Conservation (phyloP, 257 asterid genomes). For the Capsicum chinense region DNA sequence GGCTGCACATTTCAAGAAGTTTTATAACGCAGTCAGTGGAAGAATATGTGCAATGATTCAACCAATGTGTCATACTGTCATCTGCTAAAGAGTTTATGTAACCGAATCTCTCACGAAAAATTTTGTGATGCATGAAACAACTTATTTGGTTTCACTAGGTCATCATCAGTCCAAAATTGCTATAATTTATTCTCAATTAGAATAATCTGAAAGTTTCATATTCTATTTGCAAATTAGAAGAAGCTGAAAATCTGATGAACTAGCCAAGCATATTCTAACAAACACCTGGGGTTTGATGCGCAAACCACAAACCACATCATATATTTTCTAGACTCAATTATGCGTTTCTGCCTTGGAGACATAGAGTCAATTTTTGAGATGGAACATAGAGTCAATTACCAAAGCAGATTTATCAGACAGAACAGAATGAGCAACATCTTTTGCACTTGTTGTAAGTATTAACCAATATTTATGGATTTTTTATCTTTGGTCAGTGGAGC, state of each 20-base stretch:
- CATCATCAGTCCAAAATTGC: background rate
- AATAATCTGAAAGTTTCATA: background rate
- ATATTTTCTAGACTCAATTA: background rate
- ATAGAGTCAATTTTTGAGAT: background rate
- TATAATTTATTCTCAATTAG: background rate
- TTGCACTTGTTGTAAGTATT: slow-evolving; percentile 44
- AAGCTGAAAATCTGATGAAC: slow-evolving; percentile 12
- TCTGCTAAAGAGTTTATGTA: slow-evolving; percentile 10
- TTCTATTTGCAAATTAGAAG: background rate
- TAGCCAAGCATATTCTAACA: slow-evolving; percentile 7
- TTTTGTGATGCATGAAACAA: slow-evolving; percentile 12
- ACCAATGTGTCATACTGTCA: background rate
- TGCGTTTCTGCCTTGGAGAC: background rate
- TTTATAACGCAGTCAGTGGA: background rate
- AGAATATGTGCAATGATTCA: slow-evolving; percentile 5
- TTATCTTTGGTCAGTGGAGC: background rate
- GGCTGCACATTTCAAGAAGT: background rate
- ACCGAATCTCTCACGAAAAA: slow-evolving; percentile 4
- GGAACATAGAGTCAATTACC: slow-evolving; percentile 49
- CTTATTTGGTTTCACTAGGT: background rate
- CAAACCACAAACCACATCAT: background rate
- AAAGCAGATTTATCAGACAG: slow-evolving; percentile 92
- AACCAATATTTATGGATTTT: background rate
- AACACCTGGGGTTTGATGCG: background rate
- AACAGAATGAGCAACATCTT: slow-evolving; percentile 88